phyloP scores from a whole-genome alignment of 2,329 filamentous ascomycete species.

The Capronia epimyces region DNA sequence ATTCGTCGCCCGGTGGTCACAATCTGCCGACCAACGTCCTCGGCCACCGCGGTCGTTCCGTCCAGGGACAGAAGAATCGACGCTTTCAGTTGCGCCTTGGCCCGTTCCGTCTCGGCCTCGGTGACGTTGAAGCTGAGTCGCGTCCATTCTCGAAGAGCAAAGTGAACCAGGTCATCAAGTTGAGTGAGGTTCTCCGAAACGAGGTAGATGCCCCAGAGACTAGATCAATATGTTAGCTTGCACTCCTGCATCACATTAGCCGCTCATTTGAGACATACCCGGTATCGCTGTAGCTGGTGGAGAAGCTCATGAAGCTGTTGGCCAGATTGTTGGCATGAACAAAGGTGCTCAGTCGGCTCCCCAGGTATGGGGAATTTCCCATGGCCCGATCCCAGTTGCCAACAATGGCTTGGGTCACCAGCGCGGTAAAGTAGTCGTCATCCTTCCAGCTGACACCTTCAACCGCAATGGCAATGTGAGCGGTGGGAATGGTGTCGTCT shows the following conservation, averaged over 20 bases:
- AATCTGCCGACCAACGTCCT: slow-evolving; percentile 98
- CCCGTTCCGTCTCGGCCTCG: slow-evolving; percentile 89
- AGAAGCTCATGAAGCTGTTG: slow-evolving; percentile 99
- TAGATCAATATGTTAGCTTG: slow-evolving; percentile 37
- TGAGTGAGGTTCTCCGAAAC: slow-evolving; percentile 81
- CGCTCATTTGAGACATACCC: slow-evolving; percentile 58
- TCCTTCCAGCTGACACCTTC: slow-evolving; percentile 99
- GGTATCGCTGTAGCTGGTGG: slow-evolving; percentile 98
- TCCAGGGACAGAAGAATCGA: slow-evolving; percentile 95
- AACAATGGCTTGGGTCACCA: slow-evolving; percentile 96
- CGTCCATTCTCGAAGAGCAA: slow-evolving; percentile 96
- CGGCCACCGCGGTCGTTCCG: slow-evolving; percentile 91
- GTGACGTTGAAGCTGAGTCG: slow-evolving; percentile 84
- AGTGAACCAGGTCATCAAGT: slow-evolving; percentile 95
- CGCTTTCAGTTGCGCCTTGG: slow-evolving; percentile 98
- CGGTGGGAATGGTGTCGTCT: slow-evolving; percentile 91
- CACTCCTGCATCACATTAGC: neutral
- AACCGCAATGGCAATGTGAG: slow-evolving; percentile 96
- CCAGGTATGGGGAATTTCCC: slow-evolving; percentile 94
- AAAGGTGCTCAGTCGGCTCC: slow-evolving; percentile 94
- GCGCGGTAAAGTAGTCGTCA: slow-evolving; percentile 96
- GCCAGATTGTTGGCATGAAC: slow-evolving; percentile 92
- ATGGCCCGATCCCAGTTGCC: slow-evolving; percentile 99
- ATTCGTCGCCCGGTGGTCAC: slow-evolving; percentile 92
- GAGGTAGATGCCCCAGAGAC: slow-evolving; percentile 99